Conservation (phyloP, 352 stramenopile species). For the Phytophthora sojae region DNA sequence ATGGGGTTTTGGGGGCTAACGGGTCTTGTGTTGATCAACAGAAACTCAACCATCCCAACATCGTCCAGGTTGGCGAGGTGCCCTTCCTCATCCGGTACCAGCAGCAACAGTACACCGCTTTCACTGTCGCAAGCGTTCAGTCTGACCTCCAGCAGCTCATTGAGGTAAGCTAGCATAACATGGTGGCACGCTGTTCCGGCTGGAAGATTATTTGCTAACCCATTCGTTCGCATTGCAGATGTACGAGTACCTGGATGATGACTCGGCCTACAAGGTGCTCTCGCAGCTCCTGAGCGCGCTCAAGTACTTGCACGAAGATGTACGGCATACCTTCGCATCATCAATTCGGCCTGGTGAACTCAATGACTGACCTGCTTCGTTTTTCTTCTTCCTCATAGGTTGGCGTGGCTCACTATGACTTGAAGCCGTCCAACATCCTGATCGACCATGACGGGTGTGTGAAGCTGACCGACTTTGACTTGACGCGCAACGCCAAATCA, state of each 20-base stretch:
- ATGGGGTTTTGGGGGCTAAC: conserved; percentile 14
- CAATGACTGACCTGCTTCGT: conserved; percentile 6
- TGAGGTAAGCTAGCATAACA: conserved; percentile 42
- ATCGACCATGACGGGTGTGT: conserved; percentile 89
- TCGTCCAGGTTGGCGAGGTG: conserved; percentile 66
- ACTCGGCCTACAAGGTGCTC: conserved; percentile 67
- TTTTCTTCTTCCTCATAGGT: conserved; percentile 43
- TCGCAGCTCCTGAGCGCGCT: conserved; percentile 71
- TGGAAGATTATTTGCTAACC: neutral
- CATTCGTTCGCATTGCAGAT: conserved; percentile 38
- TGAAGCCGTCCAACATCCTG: conserved; percentile 98
- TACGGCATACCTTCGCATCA: conserved; percentile 23
- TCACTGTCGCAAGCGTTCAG: conserved; percentile 76
- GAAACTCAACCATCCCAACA: conserved; percentile 75
- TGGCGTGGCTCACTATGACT: conserved; percentile 89
- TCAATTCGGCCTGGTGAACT: neutral
- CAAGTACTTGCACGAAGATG: conserved; percentile 79
- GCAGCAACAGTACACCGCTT: conserved; percentile 78
- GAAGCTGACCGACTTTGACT: conserved; percentile 93
- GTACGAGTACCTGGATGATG: conserved; percentile 67
- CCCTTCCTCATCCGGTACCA: conserved; percentile 73
- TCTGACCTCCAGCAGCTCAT: conserved; percentile 80
- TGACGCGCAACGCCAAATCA: conserved; percentile 72
- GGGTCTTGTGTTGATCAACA: conserved; percentile 21
- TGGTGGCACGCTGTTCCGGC: neutral